Evolutionary conservation across 192 early-diverging fungal genomes (phyloP), one percentile per base, ranked within the genome.

Genomic region (Coemansia sp.): DNA sequence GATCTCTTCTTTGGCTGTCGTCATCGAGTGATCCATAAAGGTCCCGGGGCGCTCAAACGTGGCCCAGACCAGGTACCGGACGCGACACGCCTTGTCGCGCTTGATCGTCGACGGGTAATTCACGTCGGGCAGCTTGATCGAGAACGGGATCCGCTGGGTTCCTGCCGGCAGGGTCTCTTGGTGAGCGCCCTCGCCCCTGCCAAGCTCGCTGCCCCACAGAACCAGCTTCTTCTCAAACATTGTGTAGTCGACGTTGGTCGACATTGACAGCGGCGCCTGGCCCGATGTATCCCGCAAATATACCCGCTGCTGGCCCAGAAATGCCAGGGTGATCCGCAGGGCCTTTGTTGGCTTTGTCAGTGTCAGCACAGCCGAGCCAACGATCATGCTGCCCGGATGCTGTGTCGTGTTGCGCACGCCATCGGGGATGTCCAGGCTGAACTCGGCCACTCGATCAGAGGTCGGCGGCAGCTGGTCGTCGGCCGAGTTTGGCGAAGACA

Each of bases 351-450:
- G 50, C 32, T 61, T 68, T 3, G 66, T 68, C n/a, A 68, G 54
- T 2, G 66, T 68, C 21, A 68, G 23, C 3, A 54, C 54, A 3
- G 61, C 66, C 2, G 58, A 60, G 10, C 66, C 66, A 3, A 61
- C 58, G 17, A 68, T 59, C 2, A 36, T 41, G 38, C 46, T 50
- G 18, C 40, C 54, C 0, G 66, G 58, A 22, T 61, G 50, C 40
- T 68, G 57, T 23, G 58, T 49, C 53, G 54, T 61, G 18, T 56
- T 56, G 43, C 66, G 58, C 10, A 68, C 54, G 21, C 66, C 66
- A 8, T 61, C 51, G 21, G 66, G 66, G 16, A 68, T 68, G 10
- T 52, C 49, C 22, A 68, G 45, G 5, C 44, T 38, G 28, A 68
- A 68, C 54, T 60, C 66, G 4, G 56, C 58, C 3, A 68, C 44